Evolutionary conservation across 192 early-diverging fungal genomes (phyloP).

Genomic region (Coemansia umbellata): DNA sequence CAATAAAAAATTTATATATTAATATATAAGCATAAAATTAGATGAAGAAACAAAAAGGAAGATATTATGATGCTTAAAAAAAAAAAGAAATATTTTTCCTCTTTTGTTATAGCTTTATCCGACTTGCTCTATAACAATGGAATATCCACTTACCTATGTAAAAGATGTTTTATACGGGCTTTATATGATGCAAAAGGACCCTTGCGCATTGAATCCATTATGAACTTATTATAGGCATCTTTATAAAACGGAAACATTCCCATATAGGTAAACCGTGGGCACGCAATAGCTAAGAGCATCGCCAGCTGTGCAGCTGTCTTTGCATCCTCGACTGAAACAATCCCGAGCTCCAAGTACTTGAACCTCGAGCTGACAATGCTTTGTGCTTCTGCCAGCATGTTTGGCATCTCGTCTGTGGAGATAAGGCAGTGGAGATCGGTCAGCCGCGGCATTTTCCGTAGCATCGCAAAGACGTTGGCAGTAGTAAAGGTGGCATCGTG

Average conservation of each 20-base stretch:
- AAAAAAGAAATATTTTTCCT: neutral
- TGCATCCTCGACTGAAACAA: neutral
- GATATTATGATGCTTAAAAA: no score
- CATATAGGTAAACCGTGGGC: conserved; percentile 2
- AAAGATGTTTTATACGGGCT: no score
- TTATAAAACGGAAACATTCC: no score
- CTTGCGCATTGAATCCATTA: no score
- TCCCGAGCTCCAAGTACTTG: neutral
- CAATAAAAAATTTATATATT: neutral
- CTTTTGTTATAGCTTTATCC: no score
- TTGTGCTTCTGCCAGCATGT: neutral
- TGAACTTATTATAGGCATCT: no score
- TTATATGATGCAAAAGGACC: no score
- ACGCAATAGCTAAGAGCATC: conserved; percentile 18
- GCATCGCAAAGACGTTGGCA: neutral
- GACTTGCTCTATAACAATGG: no score
- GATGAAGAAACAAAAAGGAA: neutral
- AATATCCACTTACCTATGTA: no score
- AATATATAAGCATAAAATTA: neutral
- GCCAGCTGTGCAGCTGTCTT: conserved; percentile 1
- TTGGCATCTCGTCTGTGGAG: neutral
- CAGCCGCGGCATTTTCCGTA: neutral
- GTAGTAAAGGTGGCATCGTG: conserved; percentile 2
- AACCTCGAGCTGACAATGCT: neutral
- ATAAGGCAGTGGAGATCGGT: neutral